Conservation (phyloP, 257 asterid species). For the Solanum ossicruentum region DNA sequence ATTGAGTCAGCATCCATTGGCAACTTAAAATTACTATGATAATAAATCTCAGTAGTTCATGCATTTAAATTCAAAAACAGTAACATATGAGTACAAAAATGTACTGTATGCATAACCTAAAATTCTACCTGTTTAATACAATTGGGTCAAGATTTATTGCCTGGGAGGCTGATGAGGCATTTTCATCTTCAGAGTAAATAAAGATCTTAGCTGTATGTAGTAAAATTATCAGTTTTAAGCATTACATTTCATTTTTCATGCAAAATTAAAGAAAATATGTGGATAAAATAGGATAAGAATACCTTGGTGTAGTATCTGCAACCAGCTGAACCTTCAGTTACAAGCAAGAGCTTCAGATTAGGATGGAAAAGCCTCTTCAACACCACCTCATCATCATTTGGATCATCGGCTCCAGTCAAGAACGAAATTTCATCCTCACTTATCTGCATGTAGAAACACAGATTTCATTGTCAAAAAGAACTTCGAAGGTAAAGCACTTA, state of each 20-base stretch:
- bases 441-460: constrained; percentile 27
- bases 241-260: background rate
- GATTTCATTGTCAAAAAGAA: background rate
- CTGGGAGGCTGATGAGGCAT: background rate
- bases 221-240: background rate
- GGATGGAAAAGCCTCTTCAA: constrained; percentile 73
- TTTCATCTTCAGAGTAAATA: background rate
- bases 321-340: constrained; percentile 74
- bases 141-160: background rate
- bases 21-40: background rate
- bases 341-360: constrained; percentile 55
- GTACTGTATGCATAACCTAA: background rate
- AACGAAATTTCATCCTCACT: constrained; percentile 83
- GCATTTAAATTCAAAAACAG: background rate
- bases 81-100: background rate
- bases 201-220: background rate
- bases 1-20: background rate
- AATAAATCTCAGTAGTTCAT: background rate
- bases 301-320: constrained; percentile 95
- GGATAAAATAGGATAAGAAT: background rate
- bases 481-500: background rate
- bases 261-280: background rate
- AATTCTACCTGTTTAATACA: background rate
- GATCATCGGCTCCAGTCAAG: constrained; percentile 61
- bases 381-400: constrained; percentile 60